Conservation (phyloP, 371 early-diverging fungal species). For the Umbelopsis sp. region DNA sequence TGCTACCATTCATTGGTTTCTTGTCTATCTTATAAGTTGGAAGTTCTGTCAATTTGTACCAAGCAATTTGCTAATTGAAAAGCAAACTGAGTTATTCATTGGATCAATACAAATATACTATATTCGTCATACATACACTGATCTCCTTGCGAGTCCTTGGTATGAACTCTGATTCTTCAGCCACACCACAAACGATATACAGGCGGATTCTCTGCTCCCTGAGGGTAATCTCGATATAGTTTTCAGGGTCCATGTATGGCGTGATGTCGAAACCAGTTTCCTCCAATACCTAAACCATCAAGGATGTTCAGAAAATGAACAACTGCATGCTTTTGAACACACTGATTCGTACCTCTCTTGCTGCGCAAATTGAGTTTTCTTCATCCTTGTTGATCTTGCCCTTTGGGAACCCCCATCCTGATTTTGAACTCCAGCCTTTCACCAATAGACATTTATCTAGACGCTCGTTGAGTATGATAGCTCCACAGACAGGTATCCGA, state of each 20-base stretch:
- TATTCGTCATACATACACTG: constrained; percentile 52
- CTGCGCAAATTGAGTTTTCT: constrained; percentile 88
- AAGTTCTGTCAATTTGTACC: constrained; percentile 51
- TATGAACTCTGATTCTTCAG: constrained; percentile 82
- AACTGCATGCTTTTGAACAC: background rate
- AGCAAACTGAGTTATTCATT: background rate
- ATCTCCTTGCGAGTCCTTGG: constrained; percentile 97
- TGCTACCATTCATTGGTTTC: constrained; percentile 23
- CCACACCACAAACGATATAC: constrained; percentile 91
- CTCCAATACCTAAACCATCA: constrained; percentile 74
- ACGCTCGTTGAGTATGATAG: constrained; percentile 90
- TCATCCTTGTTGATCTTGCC: constrained; percentile 99
- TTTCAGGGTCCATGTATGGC: constrained; percentile 71
- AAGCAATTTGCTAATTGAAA: constrained; percentile 44
- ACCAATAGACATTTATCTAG: constrained; percentile 91
- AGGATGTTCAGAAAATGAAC: background rate
- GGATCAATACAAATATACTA: background rate
- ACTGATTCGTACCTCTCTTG: constrained; percentile 75
- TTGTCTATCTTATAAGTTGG: constrained; percentile 46
- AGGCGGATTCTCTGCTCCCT: constrained; percentile 89
- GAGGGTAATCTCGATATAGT: constrained; percentile 83
- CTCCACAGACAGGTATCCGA: constrained; percentile 98
- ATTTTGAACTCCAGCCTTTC: constrained; percentile 85
- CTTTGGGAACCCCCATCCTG: constrained; percentile 97
- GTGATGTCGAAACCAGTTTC: constrained; percentile 97